phyloP scores from a whole-genome alignment of 768 basidiomycete genomes.

The Tricholoma terreum region DNA sequence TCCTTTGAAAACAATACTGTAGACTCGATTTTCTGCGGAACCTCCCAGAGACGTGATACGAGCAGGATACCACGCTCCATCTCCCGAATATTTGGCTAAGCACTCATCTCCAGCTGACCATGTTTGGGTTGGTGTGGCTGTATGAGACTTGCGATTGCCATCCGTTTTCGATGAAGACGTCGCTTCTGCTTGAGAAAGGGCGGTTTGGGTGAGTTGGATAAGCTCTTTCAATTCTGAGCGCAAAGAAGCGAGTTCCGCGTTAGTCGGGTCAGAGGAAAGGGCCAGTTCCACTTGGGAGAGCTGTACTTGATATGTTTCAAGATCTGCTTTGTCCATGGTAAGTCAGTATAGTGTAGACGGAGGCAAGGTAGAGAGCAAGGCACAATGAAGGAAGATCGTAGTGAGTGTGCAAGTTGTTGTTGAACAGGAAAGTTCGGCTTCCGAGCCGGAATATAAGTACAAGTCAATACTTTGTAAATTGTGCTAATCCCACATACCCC shows the following conservation, averaged over 20 bases:
- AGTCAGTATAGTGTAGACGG: background rate
- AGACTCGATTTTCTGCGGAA: constrained; percentile 76
- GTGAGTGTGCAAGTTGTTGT: background rate
- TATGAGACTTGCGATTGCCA: constrained; percentile 50
- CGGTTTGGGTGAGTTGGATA: constrained; percentile 73
- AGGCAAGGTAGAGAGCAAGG: background rate
- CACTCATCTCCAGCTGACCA: constrained; percentile 85
- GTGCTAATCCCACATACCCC: constrained; percentile 62
- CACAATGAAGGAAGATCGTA: background rate
- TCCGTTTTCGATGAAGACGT: constrained; percentile 61
- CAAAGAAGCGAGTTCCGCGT: constrained; percentile 68
- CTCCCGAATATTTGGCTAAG: constrained; percentile 80
- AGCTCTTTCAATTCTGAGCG: constrained; percentile 79
- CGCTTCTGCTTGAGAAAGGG: constrained; percentile 64
- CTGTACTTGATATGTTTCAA: constrained; percentile 88
- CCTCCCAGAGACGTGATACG: constrained; percentile 84
- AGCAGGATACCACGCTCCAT: constrained; percentile 86
- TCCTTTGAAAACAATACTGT: constrained; percentile 87
- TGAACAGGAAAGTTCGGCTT: background rate
- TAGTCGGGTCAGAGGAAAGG: constrained; percentile 70
- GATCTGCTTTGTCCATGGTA: constrained; percentile 64
- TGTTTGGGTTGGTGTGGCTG: constrained; percentile 47
- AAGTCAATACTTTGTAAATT: background rate
- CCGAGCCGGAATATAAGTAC: background rate
- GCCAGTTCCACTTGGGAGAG: constrained; percentile 86